phyloP scores from a whole-genome alignment of 2,329 filamentous ascomycete genomes.

The Emmonsiellopsis sp. region DNA sequence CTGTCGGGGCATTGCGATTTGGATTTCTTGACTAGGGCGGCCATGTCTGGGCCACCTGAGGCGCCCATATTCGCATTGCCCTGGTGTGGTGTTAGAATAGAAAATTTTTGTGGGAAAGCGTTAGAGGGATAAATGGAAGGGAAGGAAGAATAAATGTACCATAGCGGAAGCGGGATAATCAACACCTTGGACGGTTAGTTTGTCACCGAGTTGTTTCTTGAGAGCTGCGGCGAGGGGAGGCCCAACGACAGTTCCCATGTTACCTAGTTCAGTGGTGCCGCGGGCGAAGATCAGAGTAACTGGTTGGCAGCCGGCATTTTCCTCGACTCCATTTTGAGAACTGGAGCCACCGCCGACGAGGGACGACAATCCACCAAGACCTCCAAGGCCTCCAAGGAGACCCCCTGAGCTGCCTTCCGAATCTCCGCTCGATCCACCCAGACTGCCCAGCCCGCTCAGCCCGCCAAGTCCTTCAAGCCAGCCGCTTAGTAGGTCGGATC shows the following conservation, averaged over 20 bases:
- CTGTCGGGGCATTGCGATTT: slow-evolving; percentile 21
- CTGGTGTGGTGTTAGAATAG: slow-evolving; percentile 6
- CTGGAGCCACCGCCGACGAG: slow-evolving; percentile 16
- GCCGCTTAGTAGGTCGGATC: no score
- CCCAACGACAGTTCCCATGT: slow-evolving; percentile 32
- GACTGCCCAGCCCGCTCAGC: not conserved
- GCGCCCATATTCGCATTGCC: slow-evolving; percentile 19
- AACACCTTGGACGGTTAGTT: slow-evolving; percentile 23
- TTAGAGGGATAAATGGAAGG: no score
- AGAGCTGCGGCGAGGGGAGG: slow-evolving; percentile 22
- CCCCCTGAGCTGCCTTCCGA: not conserved
- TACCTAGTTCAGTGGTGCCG: slow-evolving; percentile 31
- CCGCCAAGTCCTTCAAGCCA: not conserved
- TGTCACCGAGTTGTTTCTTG: slow-evolving; percentile 14
- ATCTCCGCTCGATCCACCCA: not conserved
- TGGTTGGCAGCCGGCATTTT: slow-evolving; percentile 29
- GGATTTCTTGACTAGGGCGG: slow-evolving; percentile 18
- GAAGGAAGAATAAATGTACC: not conserved
- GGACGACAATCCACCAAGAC: not conserved
- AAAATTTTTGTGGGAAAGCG: not conserved
- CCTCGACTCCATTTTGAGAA: slow-evolving; percentile 28
- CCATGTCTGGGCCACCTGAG: slow-evolving; percentile 21
- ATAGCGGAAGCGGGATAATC: slow-evolving; percentile 19
- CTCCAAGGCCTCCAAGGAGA: not conserved
- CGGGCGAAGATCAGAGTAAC: slow-evolving; percentile 35